Base-by-base conservation (phyloP, 2,329 filamentous ascomycete genomes). In the Thelonectria olida region DNA sequence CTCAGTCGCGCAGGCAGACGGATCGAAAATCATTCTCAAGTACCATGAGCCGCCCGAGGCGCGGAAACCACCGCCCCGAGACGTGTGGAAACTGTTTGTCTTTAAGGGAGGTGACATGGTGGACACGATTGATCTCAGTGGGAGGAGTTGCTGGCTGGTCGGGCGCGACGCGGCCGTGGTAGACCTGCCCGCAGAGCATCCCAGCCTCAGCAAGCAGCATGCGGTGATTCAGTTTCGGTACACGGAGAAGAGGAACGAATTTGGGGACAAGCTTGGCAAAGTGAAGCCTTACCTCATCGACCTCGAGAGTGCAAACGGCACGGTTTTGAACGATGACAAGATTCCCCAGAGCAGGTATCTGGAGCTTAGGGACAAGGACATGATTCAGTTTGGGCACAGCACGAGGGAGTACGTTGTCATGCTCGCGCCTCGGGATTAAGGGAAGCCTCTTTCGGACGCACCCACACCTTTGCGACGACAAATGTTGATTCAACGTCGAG, bases 11-110 rank as follows among this genome's bases (percentile, higher is more conserved):
- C 88, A 96, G 64, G 87, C 87, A 23, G 88, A 88, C 71, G 92
- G 92, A 58, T 90, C 89, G 4, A 85, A 85, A 20, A 89, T 97
- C 55, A 88, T 92, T 3, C 86, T 99, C 47, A 98, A 98, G 81
- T 99, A 99, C 77, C 92, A 97, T 79, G 96, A 99, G 78, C 96
- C 96, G 2, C 81, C 92, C 10, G 96, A 99, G 80, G 92, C 95
- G 50, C 91, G 96, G 61, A 97, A 97, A 70, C 92, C 96, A 0
- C 85, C 94, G 0, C 74, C 90, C 1, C 90, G 88, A 55, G 89
- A 96, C 68, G 81, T 87, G 58, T 99, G 95, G 95, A 92, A 92
- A 62, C 82, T 99, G 48, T 98, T 96, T 75, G 86, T 97, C 20
- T 99, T 99, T 85, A 97, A 97, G 74, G 92, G 88, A 10, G 77